A percentile compares a stretch with the other conserved stretches of the same genome.
These are phyloP conservation scores for Yarrowia hollandica DNA, from an alignment of 805 yeast genomes.

Conservation along the genomic window DNA sequence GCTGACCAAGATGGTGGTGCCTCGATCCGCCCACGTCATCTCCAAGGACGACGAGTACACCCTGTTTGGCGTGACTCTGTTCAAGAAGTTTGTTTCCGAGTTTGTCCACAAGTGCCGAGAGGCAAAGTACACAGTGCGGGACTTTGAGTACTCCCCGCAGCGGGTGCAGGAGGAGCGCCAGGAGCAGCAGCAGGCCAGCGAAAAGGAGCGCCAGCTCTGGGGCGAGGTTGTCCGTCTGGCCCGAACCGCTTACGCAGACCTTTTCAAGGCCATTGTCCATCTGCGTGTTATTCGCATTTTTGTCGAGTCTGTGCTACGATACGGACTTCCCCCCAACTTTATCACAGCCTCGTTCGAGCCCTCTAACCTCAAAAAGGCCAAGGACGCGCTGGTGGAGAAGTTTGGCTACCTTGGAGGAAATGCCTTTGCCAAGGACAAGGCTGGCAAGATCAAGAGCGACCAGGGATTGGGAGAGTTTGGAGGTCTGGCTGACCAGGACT, in stretches of 20 bases:
- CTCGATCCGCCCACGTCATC: slow-evolving; percentile 76
- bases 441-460: slow-evolving; percentile 62
- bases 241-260: slow-evolving; percentile 85
- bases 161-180: slow-evolving; percentile 66
- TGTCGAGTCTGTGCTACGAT: slow-evolving; percentile 91
- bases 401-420: slow-evolving; percentile 92
- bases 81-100: slow-evolving; percentile 74
- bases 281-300: slow-evolving; percentile 81
- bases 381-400: slow-evolving; percentile 65
- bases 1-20: slow-evolving; percentile 78
- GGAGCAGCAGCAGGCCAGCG: slow-evolving; percentile 75
- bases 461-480: slow-evolving; percentile 79
- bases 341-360: slow-evolving; percentile 47
- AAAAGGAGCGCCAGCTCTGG: slow-evolving; percentile 65
- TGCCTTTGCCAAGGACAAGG: slow-evolving; percentile 70
- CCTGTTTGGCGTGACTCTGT: slow-evolving; percentile 76
- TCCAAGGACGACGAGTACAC: slow-evolving; percentile 71
- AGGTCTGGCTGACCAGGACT: slow-evolving; percentile 87
- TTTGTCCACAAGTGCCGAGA: slow-evolving; percentile 76
- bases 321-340: slow-evolving; percentile 95
- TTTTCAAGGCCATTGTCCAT: slow-evolving; percentile 84
- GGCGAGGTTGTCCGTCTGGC: slow-evolving; percentile 81
- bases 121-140: slow-evolving; percentile 87
- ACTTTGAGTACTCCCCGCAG: slow-evolving; percentile 82
- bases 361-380: slow-evolving; percentile 55